Percentiles rank a stretch among this genome's conserved stretches.
These are phyloP conservation scores for Aspergillus sp. DNA, from an alignment of 2,329 filamentous ascomycete genomes.

Conservation along the genomic window DNA sequence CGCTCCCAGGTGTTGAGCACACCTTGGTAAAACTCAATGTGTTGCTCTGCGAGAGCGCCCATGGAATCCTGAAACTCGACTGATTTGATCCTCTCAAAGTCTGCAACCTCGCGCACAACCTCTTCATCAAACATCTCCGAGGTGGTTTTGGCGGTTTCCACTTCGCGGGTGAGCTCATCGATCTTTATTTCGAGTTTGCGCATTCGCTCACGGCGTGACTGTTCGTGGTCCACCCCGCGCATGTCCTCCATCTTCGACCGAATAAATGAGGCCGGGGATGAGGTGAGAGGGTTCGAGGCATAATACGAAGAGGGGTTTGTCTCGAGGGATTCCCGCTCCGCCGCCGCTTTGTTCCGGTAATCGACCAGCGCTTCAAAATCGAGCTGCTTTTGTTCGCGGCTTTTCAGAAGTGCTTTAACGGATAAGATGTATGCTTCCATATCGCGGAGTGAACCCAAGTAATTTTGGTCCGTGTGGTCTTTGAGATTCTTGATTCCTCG, in stretches of 20 bases:
- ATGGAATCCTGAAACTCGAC: conserved; percentile 87
- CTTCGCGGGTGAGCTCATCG: conserved; percentile 84
- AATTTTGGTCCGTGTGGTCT: conserved; percentile 92
- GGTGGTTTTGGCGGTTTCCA: conserved; percentile 81
- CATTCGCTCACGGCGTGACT: conserved; percentile 79
- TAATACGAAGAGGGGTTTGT: conserved; percentile 63
- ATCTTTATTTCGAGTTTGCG: conserved; percentile 91
- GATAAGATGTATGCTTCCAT: conserved; percentile 94
- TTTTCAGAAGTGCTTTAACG: conserved; percentile 83
- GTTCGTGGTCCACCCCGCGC: conserved; percentile 93
- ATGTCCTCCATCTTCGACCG: conserved; percentile 95
- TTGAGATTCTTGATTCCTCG: conserved; percentile 76
- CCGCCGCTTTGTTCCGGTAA: conserved; percentile 86
- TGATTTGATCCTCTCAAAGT: conserved; percentile 96
- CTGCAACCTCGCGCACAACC: conserved; percentile 85
- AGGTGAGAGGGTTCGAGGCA: conserved; percentile 49
- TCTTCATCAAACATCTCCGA: conserved; percentile 95
- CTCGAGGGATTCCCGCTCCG: conserved; percentile 78
- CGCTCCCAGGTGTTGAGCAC: conserved; percentile 83
- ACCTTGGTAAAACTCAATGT: conserved; percentile 81
- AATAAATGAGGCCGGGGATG: conserved; percentile 81
- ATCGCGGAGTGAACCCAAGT: conserved; percentile 85
- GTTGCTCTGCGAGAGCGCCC: conserved; percentile 76
- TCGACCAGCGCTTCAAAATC: conserved; percentile 96
- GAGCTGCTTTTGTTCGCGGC: conserved; percentile 94